Conservation (phyloP, 169 alveolate genomes). For the Babesia ovis region DNA sequence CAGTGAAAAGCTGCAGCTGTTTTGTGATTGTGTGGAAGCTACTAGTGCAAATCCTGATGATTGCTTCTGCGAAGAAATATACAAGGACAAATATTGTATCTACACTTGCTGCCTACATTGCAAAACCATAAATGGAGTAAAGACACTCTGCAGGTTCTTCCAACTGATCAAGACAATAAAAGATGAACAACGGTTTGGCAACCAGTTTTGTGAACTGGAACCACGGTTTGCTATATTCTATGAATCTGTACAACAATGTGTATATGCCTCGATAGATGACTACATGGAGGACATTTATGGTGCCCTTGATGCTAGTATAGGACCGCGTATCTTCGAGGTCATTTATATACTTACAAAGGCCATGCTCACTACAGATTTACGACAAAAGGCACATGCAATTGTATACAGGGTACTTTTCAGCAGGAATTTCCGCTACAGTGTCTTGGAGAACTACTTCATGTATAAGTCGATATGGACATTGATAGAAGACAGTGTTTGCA, state of each 20-base stretch:
- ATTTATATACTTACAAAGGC: constrained; percentile 40
- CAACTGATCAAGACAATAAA: constrained; percentile 15
- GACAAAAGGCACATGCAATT: constrained; percentile 8
- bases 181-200: background rate
- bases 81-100: constrained; percentile 48
- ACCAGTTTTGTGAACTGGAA: background rate
- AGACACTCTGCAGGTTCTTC: constrained; percentile 28
- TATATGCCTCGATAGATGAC: constrained; percentile 19
- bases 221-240: constrained; percentile 17
- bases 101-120: constrained; percentile 47
- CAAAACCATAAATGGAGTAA: constrained; percentile 25
- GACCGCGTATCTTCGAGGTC: constrained; percentile 18
- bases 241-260: constrained; percentile 22
- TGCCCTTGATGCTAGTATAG: constrained; percentile 7
- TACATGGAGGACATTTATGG: constrained; percentile 41
- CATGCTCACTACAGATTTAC: constrained; percentile 20
- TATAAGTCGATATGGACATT: constrained; percentile 24
- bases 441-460: constrained; percentile 46
- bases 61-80: constrained; percentile 48
- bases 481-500: background rate
- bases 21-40: constrained; percentile 36
- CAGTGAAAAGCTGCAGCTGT: constrained; percentile 45
- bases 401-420: constrained; percentile 28
- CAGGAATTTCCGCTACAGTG: constrained; percentile 19
- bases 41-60: constrained; percentile 4